These are phyloP conservation scores for Malus hybrid DNA, from an alignment of 331 rosid genomes.

Conservation along the genomic window DNA sequence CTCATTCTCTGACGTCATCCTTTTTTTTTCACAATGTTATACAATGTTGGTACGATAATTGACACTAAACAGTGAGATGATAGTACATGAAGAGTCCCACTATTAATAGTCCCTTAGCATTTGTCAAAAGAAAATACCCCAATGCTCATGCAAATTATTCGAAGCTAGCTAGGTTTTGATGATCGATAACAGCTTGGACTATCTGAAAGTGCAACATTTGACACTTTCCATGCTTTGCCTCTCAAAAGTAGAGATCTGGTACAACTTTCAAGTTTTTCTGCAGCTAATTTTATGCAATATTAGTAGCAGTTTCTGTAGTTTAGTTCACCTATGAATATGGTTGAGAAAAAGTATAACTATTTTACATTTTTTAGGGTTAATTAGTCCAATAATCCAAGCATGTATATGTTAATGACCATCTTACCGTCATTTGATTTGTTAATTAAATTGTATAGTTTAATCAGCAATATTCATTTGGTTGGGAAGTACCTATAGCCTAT, in stretches of 20 bases:
- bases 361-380: background rate
- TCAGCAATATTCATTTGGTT: conserved; percentile 8
- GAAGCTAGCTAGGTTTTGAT: no score
- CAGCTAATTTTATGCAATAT: background rate
- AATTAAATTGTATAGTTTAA: background rate
- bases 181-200: no score
- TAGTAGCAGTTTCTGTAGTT: background rate
- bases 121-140: no score
- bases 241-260: background rate
- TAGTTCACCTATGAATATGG: background rate
- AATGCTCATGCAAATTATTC: no score
- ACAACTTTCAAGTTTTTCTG: background rate
- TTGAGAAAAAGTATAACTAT: background rate
- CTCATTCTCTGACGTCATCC: fast-evolving
- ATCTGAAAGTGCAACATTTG: background rate
- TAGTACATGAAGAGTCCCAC: no score
- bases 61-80: no score
- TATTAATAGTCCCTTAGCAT: no score
- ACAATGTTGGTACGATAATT: fast-evolving
- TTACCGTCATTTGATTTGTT: background rate
- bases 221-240: background rate
- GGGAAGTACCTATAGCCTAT: background rate
- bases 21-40: no score
- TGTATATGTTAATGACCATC: background rate
- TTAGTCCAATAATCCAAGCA: background rate